phyloP scores from a whole-genome alignment of 768 basidiomycete species.

The Leccinum ochraceum region DNA sequence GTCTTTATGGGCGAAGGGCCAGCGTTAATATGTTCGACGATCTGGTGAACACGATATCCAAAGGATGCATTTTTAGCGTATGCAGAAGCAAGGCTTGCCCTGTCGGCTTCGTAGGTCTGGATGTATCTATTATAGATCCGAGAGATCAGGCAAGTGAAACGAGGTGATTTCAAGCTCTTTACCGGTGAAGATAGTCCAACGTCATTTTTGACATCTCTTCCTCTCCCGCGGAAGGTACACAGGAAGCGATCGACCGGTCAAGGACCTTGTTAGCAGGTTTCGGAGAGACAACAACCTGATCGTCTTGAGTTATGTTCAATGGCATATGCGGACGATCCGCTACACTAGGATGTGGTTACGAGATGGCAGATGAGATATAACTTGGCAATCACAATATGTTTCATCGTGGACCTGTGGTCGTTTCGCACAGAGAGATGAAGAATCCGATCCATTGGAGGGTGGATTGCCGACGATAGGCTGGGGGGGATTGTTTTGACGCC shows the following conservation, averaged over 20 bases:
- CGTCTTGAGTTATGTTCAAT: background rate
- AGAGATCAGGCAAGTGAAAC: slow-evolving; percentile 5
- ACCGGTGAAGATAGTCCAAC: slow-evolving; percentile 32
- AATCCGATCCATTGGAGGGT: background rate
- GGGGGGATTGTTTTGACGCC: slow-evolving; percentile 9
- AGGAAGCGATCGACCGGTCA: background rate
- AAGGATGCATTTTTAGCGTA: slow-evolving; percentile 34
- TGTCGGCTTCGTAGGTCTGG: slow-evolving; percentile 34
- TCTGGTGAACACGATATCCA: slow-evolving; percentile 27
- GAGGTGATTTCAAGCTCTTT: slow-evolving; percentile 9
- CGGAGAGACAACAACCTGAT: background rate
- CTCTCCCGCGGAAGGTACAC: slow-evolving; percentile 15
- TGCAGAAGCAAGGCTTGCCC: slow-evolving; percentile 34
- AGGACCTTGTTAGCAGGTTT: background rate
- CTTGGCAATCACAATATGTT: slow-evolving; percentile 1
- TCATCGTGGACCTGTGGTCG: slow-evolving; percentile 5
- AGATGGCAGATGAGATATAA: background rate
- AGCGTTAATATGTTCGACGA: background rate
- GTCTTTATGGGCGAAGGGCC: background rate
- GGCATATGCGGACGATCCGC: background rate
- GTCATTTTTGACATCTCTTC: slow-evolving; percentile 32
- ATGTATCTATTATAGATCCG: slow-evolving; percentile 25
- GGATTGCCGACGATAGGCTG: background rate
- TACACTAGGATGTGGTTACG: background rate
- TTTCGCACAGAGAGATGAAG: background rate